Conservation (phyloP, 75 land plant species). For the Pseudotsuga menziesii region DNA sequence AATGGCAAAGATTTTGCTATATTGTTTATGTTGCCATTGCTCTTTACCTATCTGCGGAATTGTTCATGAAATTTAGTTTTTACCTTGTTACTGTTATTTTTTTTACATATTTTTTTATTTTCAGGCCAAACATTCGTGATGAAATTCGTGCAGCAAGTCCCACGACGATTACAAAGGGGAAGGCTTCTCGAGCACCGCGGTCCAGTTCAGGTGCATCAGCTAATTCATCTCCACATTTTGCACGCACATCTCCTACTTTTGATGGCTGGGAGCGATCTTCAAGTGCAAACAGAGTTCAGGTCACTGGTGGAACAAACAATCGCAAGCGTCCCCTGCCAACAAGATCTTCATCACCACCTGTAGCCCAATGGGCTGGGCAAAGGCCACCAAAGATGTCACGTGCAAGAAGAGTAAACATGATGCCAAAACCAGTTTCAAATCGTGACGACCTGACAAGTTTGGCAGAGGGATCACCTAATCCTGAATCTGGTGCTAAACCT, state of each 20-base stretch:
- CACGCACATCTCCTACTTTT: constrained; percentile 23
- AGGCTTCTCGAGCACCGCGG: constrained; percentile 68
- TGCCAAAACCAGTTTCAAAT: constrained; percentile 37
- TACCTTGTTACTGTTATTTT: not conserved
- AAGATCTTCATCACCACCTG: constrained; percentile 76
- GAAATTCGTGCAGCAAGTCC: constrained; percentile 53
- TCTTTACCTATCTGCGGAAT: not conserved
- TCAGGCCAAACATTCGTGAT: constrained; percentile 43
- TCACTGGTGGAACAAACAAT: constrained; percentile 37
- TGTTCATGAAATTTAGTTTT: not conserved
- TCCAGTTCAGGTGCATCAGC: constrained; percentile 40
- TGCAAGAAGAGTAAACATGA: constrained; percentile 55
- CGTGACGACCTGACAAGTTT: constrained; percentile 25
- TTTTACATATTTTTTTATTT: not conserved
- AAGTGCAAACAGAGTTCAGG: constrained; percentile 38
- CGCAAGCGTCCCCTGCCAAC: constrained; percentile 60
- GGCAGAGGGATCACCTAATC: constrained; percentile 17
- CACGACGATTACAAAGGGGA: constrained; percentile 49
- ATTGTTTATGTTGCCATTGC: not conserved
- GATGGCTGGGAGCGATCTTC: constrained; percentile 53
- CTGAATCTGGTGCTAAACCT: constrained; percentile 32
- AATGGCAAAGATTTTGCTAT: not conserved
- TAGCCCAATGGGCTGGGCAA: constrained; percentile 77
- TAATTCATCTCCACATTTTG: constrained; percentile 38
- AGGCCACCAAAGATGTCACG: constrained; percentile 83